Percentiles rank a stretch among this genome's conserved stretches.
phyloP scores from a whole-genome alignment of 345 rosid species.

The Mallotus nudiflorus region DNA sequence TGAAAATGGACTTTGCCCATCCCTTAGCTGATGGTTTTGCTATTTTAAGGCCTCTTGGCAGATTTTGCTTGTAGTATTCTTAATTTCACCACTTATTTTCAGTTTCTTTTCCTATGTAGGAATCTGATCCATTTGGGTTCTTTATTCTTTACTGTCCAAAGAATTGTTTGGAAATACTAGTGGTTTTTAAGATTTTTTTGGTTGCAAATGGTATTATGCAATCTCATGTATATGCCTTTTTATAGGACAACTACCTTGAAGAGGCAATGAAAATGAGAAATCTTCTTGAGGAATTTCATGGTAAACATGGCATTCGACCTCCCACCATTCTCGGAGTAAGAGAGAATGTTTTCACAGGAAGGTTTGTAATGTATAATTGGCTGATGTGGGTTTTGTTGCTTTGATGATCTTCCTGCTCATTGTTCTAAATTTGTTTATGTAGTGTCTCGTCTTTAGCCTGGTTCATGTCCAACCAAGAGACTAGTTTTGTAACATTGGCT shows the following conservation, averaged over 20 bases:
- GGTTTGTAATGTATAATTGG: conserved; percentile 40
- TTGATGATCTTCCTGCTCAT: conserved; percentile 22
- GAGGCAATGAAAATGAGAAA: conserved; percentile 99
- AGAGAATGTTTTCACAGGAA: conserved; percentile 95
- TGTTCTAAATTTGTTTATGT: conserved; percentile 36
- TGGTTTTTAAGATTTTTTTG: neutral
- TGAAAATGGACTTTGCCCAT: too few species aligned
- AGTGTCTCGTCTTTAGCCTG: conserved; percentile 98
- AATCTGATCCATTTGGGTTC: neutral
- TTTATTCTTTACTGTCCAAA: neutral
- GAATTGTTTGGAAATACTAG: neutral
- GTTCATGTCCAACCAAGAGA: conserved; percentile 99
- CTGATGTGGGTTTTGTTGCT: conserved; percentile 7
- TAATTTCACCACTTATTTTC: neutral
- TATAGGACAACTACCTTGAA: conserved; percentile 93
- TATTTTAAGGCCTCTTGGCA: neutral
- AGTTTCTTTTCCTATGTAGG: neutral
- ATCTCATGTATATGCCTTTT: conserved; percentile 10
- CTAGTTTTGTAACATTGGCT: conserved; percentile 96
- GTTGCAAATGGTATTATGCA: neutral
- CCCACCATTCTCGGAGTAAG: conserved; percentile 98
- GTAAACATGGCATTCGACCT: conserved; percentile 87
- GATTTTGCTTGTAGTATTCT: neutral
- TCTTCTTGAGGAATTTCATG: conserved; percentile 91
- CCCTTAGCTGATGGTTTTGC: neutral